Conservation (phyloP, 2,329 filamentous ascomycete genomes). For the Ustilaginoidea virens region DNA sequence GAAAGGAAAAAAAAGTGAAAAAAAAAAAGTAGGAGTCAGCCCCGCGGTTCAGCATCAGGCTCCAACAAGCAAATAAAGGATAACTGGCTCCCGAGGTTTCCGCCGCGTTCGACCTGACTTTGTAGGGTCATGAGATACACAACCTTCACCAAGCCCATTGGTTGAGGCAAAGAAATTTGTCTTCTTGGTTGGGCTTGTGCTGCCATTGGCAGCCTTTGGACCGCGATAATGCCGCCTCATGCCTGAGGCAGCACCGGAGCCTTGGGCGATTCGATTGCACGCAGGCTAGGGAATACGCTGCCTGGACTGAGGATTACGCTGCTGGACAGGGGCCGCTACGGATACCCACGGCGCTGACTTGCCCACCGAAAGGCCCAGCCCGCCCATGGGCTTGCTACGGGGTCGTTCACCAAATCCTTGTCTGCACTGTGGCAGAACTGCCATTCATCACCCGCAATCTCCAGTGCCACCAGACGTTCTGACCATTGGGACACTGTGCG, state of each 20-base stretch:
- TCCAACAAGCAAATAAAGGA: neutral
- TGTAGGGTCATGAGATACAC: conserved; percentile 3
- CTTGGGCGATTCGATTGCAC: conserved; percentile 3
- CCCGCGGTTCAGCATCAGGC: neutral
- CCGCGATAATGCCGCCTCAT: conserved; percentile 3
- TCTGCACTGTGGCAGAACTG: no score
- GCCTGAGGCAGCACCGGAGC: conserved; percentile 18
- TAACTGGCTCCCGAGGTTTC: neutral
- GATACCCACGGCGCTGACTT: neutral
- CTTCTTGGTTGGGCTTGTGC: conserved; percentile 2
- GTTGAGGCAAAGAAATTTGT: conserved; percentile 1
- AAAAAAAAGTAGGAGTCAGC: neutral
- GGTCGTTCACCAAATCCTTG: no score
- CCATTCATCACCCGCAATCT: no score
- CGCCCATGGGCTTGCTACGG: neutral
- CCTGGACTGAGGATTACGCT: conserved; percentile 13
- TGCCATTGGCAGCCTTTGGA: conserved; percentile 4
- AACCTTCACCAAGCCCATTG: conserved; percentile 1
- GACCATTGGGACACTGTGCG: no score
- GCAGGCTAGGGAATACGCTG: conserved; percentile 12
- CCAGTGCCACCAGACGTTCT: no score
- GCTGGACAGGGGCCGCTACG: neutral
- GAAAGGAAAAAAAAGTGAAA: neutral
- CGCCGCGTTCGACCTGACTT: neutral
- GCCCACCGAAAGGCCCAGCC: neutral